Percentiles rank a stretch among this genome's conserved stretches.
phyloP scores from a whole-genome alignment of 257 asterid genomes.

The Solanum habrochaites region DNA sequence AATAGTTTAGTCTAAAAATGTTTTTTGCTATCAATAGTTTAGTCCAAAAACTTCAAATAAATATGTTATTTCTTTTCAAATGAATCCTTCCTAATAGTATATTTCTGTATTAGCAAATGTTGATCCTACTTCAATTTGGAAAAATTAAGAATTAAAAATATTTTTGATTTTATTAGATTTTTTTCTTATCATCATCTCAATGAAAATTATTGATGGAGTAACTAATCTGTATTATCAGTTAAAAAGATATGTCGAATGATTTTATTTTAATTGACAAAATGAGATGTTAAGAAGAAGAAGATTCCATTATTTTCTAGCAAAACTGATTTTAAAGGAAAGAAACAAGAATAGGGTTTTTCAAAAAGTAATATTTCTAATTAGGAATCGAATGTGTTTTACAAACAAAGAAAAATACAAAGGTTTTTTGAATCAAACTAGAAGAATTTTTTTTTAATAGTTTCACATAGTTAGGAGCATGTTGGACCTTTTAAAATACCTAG shows the following conservation, averaged over 20 bases:
- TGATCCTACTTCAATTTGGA: neutral
- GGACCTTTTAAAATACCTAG: neutral
- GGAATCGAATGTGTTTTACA: neutral
- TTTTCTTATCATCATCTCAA: neutral
- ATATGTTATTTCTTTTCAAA: neutral
- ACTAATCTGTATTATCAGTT: neutral
- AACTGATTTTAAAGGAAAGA: neutral
- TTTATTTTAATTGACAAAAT: neutral
- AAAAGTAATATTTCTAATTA: too few species aligned
- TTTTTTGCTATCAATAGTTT: neutral
- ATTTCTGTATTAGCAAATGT: neutral
- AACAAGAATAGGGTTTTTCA: neutral
- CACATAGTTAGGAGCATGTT: neutral
- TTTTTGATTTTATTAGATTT: neutral
- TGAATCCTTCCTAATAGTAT: neutral
- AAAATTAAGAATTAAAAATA: neutral
- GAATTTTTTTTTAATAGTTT: too few species aligned
- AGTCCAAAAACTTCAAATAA: neutral
- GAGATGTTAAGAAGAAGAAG: neutral
- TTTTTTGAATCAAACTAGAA: neutral
- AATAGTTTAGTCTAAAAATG: neutral
- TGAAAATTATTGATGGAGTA: neutral
- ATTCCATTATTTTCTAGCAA: too few species aligned
- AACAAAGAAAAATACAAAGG: neutral
- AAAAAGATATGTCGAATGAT: neutral